Base-by-base conservation (phyloP, 495 filamentous ascomycete genomes). In the Hypoxylon lenormandii region DNA sequence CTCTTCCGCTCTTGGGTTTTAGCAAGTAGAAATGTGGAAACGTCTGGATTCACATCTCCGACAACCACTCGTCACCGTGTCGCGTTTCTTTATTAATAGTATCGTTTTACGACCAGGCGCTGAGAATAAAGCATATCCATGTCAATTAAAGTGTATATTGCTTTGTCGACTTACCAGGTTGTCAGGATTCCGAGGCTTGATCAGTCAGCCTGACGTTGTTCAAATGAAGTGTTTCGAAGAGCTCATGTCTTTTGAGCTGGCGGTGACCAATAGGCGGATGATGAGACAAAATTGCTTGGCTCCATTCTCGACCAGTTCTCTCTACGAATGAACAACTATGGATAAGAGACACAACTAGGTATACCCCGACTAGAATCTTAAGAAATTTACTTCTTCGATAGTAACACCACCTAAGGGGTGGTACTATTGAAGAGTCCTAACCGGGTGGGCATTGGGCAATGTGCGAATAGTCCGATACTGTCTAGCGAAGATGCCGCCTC, bases 11-110 rank as follows among this genome's bases (percentile, higher is more conserved):
- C n/a, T 45, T 11, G 10, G 30, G 30, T 33, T 26, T 26, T 26
- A 26, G 23, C 23, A 26, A 26, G 30, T 8, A 49, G 56, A 30
- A 26, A 55, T 54, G 45, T 68, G 43, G 37, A 68, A 57, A 57
- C 45, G 50, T 50, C 36, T 57, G 26, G 18, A 43, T 40, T 5
- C 10, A 56, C 42, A 49, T 50, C 45, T 3, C 51, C 51, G 49
- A 56, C 60, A 19, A 19, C 1, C 12, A 50, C 19, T 43, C 43
- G n/a, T 64, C 45, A 42, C 28, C 42, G 45, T 45, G 51, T 48
- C 43, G 60, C 26, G 26, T 62, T 4, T 60, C 26, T 53, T 62
- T 45, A 51, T 51, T 33, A 51, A 51, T 51, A 51, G 48, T 15
- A 51, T 33, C 48, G n/a, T 36, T 19, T 11, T 6, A 18, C 42